phyloP scores from a whole-genome alignment of 305 asterid genomes.

The Fraxinus velutina region DNA sequence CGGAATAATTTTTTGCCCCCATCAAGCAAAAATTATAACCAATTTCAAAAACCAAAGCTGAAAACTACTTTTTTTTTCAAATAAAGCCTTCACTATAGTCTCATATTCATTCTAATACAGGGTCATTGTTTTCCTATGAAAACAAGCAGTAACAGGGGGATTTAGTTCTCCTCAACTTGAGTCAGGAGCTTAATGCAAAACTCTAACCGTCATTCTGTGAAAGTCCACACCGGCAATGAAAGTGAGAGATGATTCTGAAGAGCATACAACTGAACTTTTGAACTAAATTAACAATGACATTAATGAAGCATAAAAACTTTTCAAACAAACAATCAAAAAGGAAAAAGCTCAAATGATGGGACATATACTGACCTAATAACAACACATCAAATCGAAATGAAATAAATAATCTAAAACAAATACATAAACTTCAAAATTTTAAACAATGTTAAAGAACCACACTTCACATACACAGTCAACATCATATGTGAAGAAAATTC shows the following conservation, averaged over 20 bases:
- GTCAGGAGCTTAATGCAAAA: not conserved
- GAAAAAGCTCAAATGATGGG: not conserved
- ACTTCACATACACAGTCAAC: constrained; percentile 65
- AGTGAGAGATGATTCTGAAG: not conserved
- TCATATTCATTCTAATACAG: constrained; percentile 14
- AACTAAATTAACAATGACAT: not conserved
- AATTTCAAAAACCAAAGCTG: not conserved
- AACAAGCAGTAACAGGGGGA: not conserved
- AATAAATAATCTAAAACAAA: constrained; percentile 11
- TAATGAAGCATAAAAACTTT: constrained; percentile 4
- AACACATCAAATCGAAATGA: not conserved
- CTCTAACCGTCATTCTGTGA: not conserved
- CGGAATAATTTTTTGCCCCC: not conserved
- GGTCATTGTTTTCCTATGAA: constrained; percentile 3
- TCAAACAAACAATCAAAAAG: constrained; percentile 2
- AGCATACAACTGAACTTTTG: not conserved
- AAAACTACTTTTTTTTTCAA: not conserved
- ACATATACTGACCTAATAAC: constrained; percentile 6
- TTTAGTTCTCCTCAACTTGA: not conserved
- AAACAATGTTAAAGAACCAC: constrained; percentile 6
- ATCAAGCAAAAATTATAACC: not conserved
- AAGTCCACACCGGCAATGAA: not conserved
- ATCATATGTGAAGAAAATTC: constrained; percentile 67
- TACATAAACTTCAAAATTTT: constrained; percentile 2
- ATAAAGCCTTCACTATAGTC: not conserved